A percentile compares a stretch with the other conserved stretches of the same genome.
These are phyloP conservation scores for Vaccinium corymbosum DNA, from an alignment of 148 eudicot species.

Conservation along the genomic window DNA sequence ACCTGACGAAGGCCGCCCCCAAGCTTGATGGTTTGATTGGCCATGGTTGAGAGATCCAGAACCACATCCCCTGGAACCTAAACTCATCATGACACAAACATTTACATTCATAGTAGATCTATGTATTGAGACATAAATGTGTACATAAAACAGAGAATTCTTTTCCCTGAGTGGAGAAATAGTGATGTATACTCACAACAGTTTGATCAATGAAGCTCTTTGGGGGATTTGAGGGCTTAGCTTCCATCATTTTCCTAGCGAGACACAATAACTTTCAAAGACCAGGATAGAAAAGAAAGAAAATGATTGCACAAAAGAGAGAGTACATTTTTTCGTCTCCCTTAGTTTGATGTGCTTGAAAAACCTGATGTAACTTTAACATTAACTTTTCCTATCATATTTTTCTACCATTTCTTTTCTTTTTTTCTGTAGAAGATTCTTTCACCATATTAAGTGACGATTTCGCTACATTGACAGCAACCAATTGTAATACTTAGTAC, in stretches of 20 bases:
- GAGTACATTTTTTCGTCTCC: background rate
- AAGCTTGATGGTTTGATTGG: constrained; percentile 71
- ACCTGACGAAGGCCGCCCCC: constrained; percentile 88
- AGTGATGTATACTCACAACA: constrained; percentile 37
- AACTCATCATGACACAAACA: background rate
- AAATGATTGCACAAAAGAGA: background rate
- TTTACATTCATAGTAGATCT: background rate
- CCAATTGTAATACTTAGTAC: background rate
- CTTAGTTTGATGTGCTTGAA: background rate
- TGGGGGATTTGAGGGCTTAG: constrained; percentile 32
- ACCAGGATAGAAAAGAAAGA: background rate
- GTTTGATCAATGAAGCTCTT: constrained; percentile 42
- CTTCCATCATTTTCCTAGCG: constrained; percentile 30
- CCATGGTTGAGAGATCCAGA: constrained; percentile 58
- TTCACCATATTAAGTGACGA: background rate
- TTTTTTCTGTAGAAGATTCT: too few relatives aligned
- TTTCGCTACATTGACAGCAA: constrained; percentile 6
- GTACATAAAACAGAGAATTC: background rate
- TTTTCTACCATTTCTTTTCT: background rate
- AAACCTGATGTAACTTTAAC: background rate
- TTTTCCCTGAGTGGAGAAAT: background rate
- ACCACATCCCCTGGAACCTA: constrained; percentile 89
- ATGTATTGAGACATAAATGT: too few relatives aligned
- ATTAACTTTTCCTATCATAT: background rate
- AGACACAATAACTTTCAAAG: background rate